Evolutionary conservation across 2,329 filamentous ascomycete species (phyloP), one percentile per base, ranked within the genome.

Genomic region (Xylariales sp.): DNA sequence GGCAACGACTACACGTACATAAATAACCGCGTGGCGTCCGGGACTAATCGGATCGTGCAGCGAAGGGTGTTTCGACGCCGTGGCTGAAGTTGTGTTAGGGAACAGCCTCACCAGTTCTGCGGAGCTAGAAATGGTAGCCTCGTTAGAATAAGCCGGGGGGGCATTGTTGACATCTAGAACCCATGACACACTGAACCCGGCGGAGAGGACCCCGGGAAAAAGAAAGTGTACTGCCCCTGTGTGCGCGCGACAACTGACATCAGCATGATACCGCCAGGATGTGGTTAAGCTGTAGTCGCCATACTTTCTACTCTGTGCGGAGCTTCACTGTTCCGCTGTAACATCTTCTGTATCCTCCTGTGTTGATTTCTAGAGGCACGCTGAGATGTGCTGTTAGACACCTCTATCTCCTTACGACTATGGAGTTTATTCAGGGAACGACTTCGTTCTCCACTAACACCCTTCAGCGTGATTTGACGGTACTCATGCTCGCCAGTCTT

Each of bases 401-500:
- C 55, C 28, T 39, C 43, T 43, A 48, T 48, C 64, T 64, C 50
- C 34, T 50, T 45, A 41, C 43, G 41, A 63, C 28, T 50, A 56
- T 48, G 18, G 36, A 41, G 45, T 50, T 57, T 63, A 23, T 45
- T 59, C 62, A 53, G 57, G 54, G 28, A 34, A 57, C 53, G 30
- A 45, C 50, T 23, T 59, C 43, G n/a, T 68, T 66, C 62, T 60
- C 63, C 59, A 69, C 63, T 7, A 28, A 46, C 49, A 57, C 52
- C 59, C 59, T 53, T 53, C 55, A 54, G 54, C 43, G 59, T 60
- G 43, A 63, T 53, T 57, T 46, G 63, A 41, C 8, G 63, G 54
- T 60, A 59, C 55, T 60, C 45, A 48, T 39, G 18, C 52, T 60
- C 46, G 7, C 46, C 39, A 10, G 32, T 45, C 54, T 50, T 46